These are phyloP conservation scores for Pelargonium nanum DNA, from an alignment of 345 rosid species.

Conservation along the genomic window DNA sequence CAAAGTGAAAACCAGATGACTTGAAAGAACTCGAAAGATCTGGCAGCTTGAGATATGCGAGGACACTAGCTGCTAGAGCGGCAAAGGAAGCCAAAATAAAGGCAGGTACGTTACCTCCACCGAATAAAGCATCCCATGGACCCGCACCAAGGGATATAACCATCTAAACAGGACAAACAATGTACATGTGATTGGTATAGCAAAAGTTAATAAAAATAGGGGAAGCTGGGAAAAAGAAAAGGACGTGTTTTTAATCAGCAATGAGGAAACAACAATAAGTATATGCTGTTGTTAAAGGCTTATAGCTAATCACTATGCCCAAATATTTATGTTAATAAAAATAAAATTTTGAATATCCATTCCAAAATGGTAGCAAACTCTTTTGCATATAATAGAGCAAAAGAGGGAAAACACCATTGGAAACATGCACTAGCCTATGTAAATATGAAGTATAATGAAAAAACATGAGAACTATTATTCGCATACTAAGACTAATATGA, in stretches of 20 bases:
- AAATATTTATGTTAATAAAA: no score
- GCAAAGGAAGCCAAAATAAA: constrained; percentile 60
- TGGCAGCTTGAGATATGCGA: constrained; percentile 58
- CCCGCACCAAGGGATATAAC: constrained; percentile 85
- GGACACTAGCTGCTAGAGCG: constrained; percentile 67
- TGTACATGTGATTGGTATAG: constrained; percentile 3
- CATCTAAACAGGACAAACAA: constrained; percentile 41
- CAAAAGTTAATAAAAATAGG: not conserved
- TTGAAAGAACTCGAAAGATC: constrained; percentile 47
- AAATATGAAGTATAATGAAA: not conserved
- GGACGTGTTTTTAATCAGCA: not conserved
- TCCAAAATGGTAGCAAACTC: not conserved
- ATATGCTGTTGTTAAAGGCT: not conserved
- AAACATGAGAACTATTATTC: no score
- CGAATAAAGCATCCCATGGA: constrained; percentile 93
- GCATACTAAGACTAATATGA: no score
- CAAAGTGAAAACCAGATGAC: constrained; percentile 78
- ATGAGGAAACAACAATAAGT: not conserved
- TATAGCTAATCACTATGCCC: not conserved
- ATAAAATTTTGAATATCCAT: not conserved
- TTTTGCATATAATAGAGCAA: not conserved
- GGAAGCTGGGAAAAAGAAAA: not conserved
- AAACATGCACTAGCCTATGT: not conserved
- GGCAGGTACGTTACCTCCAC: constrained; percentile 96
- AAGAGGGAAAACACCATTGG: not conserved